Base-by-base conservation (phyloP, 2,329 filamentous ascomycete species). In the Colletotrichum godetiae region DNA sequence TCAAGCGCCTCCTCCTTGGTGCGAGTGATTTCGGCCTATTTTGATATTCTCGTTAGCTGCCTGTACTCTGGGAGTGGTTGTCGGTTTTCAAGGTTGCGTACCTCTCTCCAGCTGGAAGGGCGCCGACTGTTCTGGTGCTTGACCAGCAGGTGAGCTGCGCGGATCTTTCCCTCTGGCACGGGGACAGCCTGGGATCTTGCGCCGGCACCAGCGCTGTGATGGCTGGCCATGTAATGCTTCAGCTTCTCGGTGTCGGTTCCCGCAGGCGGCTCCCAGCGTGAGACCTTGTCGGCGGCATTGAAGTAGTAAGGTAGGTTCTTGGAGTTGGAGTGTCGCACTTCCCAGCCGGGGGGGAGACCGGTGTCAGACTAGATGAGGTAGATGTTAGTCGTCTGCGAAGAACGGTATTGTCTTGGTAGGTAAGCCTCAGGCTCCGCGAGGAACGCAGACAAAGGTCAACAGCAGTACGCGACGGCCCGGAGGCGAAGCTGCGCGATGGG, bases 221-320 rank as follows among this genome's bases (percentile, higher is more conserved):
- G 90, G 78, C 90, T 88, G 49, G 94, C 95, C 95, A 99, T 98
- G 88, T 97, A 98, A 75, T 91, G 84, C 88, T 98, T 98, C 76
- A 99, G 91, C 85, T 93, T 95, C 78, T 98, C 95, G 71, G 94
- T 94, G 85, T 99, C 94, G 78, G 95, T 97, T 76, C 92, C 94
- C 57, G 90, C 83, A 10, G 97, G 97, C 3, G 97, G 96, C 82
- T 98, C 97, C 97, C 97, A 99, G 85, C 94, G 91, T 75, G 97
- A 98, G 81, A 95, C 92, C 83, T 95, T 96, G 76, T 95, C 94
- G 77, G 85, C 86, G 58, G 93, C 87, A 85, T 98, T 97, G 92
- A 98, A 98, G 88, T 98, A 99, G 88, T 99, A 99, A 49, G 97
- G 97, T 46, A 98, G 93, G 86, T 97, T 97, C 88, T 98, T 98